Base-by-base conservation (phyloP, 495 filamentous ascomycete genomes). In the Articulospora tetracladia region DNA sequence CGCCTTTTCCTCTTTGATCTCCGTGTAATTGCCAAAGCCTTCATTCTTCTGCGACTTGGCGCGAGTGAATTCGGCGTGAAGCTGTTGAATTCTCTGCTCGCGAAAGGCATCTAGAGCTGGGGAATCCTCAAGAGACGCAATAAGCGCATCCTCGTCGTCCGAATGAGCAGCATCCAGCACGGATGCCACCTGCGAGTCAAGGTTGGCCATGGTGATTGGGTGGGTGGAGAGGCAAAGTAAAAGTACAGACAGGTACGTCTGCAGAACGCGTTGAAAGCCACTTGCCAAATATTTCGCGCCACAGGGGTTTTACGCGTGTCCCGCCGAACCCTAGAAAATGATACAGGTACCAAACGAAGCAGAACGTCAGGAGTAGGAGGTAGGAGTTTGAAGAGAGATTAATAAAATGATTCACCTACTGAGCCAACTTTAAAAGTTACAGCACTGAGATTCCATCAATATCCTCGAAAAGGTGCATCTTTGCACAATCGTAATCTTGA, bases 121-220 rank as follows among this genome's bases (percentile, higher is more conserved):
- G 54, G 86, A 80, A 60, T 87, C 83, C 74, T 91, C 89, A 30
- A 93, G 83, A 52, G 81, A 76, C 34, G 81, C 81, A 66, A 93
- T 82, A 36, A 93, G 80, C 28, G 84, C 86, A 68, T 91, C 88
- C 75, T 89, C 86, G 69, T 90, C 85, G 58, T 83, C 79, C 4
- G 64, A 64, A 20, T 62, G 50, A 24, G 59, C 60, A 52, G 57
- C 60, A 65, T 83, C 80, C 20, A 83, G 68, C 17, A 79, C 55
- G 25, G 67, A 64, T n/a, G 79, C 78, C 19, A 81, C 79, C 27
- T 72, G 72, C 19, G 71, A 59, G 65, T 81, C 79, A 46, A 82
- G 63, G 20, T 68, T 67, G 13, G 68, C 54, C 67, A 69, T 69
- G n/a, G 24, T 66, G 6, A 22, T 34, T 13, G 22, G 22, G 23